A percentile compares a stretch with the other conserved stretches of the same genome.
Conservation (phyloP, 176 grass and related monocot species). For the Juncus effusus region DNA sequence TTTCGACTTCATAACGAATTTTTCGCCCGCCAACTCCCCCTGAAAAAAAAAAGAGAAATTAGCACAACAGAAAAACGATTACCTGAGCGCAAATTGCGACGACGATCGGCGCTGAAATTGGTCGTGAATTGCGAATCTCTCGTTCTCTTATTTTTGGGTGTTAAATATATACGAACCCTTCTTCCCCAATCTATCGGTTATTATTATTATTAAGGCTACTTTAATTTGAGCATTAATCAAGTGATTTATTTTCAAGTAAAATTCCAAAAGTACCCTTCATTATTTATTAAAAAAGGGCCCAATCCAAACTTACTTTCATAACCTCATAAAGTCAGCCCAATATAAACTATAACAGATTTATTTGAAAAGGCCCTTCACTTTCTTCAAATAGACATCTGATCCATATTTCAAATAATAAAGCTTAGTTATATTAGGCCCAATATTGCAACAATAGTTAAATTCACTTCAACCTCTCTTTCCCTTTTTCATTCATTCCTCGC, state of each 20-base stretch:
- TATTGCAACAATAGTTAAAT: no score
- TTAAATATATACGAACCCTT: no score
- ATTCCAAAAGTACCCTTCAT: neutral
- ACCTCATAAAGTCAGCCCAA: no score
- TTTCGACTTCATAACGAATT: constrained; percentile 21
- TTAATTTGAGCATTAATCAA: neutral
- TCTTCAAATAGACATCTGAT: no score
- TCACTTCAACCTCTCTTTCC: neutral
- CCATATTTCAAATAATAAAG: no score
- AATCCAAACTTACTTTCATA: no score
- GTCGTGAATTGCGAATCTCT: neutral
- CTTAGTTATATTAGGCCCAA: no score
- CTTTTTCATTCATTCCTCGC: neutral
- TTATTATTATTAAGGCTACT: no score
- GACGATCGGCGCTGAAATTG: neutral
- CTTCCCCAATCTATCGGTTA: neutral
- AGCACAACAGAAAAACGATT: neutral
- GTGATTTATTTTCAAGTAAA: neutral
- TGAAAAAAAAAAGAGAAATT: neutral
- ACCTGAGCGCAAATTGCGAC: neutral
- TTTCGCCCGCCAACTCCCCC: neutral
- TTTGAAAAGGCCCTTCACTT: no score
- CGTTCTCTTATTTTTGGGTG: neutral
- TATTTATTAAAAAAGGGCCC: no score
- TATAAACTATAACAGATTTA: no score